These are phyloP conservation scores for Lactarius tabidus DNA, from an alignment of 768 basidiomycete genomes.

Conservation along the genomic window DNA sequence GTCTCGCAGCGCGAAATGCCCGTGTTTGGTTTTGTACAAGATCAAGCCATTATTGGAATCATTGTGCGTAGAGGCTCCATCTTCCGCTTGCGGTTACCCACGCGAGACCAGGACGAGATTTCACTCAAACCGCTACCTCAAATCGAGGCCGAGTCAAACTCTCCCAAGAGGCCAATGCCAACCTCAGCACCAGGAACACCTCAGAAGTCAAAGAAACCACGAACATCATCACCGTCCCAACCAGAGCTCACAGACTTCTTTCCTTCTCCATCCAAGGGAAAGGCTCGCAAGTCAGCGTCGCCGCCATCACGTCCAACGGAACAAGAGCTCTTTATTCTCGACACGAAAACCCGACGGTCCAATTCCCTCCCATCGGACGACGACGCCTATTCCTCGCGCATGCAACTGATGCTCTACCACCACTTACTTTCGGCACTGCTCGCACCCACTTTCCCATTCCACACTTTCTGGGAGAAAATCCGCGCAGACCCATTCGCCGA, in stretches of 20 bases:
- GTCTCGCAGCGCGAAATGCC: constrained; percentile 70
- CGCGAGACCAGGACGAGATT: constrained; percentile 48
- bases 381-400: constrained; percentile 53
- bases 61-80: constrained; percentile 47
- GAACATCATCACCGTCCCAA: constrained; percentile 25
- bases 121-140: constrained; percentile 28
- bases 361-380: constrained; percentile 49
- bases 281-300: background rate
- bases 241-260: constrained; percentile 28
- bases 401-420: constrained; percentile 79
- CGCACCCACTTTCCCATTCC: constrained; percentile 45
- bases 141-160: constrained; percentile 3
- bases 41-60: constrained; percentile 62
- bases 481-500: constrained; percentile 39
- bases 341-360: constrained; percentile 65
- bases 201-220: constrained; percentile 31
- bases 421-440: constrained; percentile 56
- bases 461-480: constrained; percentile 47
- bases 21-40: constrained; percentile 71
- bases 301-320: background rate
- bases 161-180: constrained; percentile 24
- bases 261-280: constrained; percentile 3
- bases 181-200: constrained; percentile 29
- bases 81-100: background rate
- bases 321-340: constrained; percentile 47